Conservation (phyloP, 73 alveolate species). For the Paramecium sonneborni region DNA sequence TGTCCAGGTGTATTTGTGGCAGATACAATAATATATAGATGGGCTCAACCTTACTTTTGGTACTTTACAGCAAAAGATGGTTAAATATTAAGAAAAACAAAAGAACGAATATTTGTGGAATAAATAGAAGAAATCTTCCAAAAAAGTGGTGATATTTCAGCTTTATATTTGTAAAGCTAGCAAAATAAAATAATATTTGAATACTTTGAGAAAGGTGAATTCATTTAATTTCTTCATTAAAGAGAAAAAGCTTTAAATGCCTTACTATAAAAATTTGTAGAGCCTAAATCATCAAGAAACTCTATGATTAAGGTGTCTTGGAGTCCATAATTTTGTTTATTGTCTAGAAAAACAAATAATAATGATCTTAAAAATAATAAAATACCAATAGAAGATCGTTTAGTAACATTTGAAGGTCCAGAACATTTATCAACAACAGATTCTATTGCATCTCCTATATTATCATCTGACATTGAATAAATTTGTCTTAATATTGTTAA, state of each 20-base stretch:
- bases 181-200: constrained; percentile 78
- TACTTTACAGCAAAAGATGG: constrained; percentile 84
- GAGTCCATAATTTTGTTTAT: constrained; percentile 81
- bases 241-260: constrained; percentile 83
- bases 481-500: constrained; percentile 79
- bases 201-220: constrained; percentile 76
- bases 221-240: constrained; percentile 72
- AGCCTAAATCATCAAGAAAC: constrained; percentile 79
- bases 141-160: constrained; percentile 77
- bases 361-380: constrained; percentile 71
- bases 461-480: constrained; percentile 80
- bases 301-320: constrained; percentile 86
- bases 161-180: constrained; percentile 66
- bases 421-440: constrained; percentile 79
- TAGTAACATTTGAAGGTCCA: constrained; percentile 87
- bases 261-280: constrained; percentile 77
- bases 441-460: constrained; percentile 85
- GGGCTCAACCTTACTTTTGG: constrained; percentile 91
- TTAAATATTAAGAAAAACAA: constrained; percentile 80
- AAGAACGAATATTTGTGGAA: constrained; percentile 76
- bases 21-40: constrained; percentile 83
- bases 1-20: constrained; percentile 74
- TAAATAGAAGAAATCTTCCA: constrained; percentile 77
- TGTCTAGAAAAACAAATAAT: constrained; percentile 81
- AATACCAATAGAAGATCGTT: constrained; percentile 76